Base-by-base conservation (phyloP, 225 moss, liverwort and hornwort species). In the Pleurozium schreberi region DNA sequence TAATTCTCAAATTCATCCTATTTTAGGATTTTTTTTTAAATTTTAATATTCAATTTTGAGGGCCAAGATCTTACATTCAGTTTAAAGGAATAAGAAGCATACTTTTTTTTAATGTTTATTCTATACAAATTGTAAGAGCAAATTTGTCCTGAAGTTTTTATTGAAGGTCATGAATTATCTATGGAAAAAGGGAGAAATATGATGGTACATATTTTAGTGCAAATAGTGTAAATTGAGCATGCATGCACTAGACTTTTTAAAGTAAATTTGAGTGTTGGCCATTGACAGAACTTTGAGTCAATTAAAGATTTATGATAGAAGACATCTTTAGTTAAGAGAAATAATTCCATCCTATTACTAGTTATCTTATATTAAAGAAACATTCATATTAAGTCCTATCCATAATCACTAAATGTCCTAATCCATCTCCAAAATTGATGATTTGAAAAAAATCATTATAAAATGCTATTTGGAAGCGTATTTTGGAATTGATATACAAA, bases 241-340 rank as follows among this genome's bases (percentile, higher is more conserved):
- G 2, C 6, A 31, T 74, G 4, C 11, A 22, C 2, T 1, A 4
- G 7, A 25, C 0, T 40, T 69, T 14, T 8, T 2, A 25, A 40
- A 69, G 2, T 23, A 14, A 40, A 5, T 40, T 25, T 40, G 2
- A 75, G 7, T 31, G 1, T 20, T 33, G 12, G 8, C n/a, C n/a
- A n/a, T n/a, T n/a, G n/a, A n/a, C n/a, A n/a, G n/a, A n/a, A n/a
- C n/a, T n/a, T n/a, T n/a, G n/a, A n/a, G n/a, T n/a, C n/a, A n/a
- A n/a, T n/a, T n/a, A 28, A 43, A 71, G 10, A 14, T 30, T 28
- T 10, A 30, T 26, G 27, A 26, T 42, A 42, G 5, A 42, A 1
- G 14, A 26, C 14, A 42, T 34, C 13, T 8, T n/a, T 71, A 45
- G 10, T 42, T 70, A 70, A n/a, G n/a, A 71, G 1, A 43, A 17